Base-by-base conservation (phyloP, 176 grass and related monocot species). In the Miscanthus lutarioriparius region DNA sequence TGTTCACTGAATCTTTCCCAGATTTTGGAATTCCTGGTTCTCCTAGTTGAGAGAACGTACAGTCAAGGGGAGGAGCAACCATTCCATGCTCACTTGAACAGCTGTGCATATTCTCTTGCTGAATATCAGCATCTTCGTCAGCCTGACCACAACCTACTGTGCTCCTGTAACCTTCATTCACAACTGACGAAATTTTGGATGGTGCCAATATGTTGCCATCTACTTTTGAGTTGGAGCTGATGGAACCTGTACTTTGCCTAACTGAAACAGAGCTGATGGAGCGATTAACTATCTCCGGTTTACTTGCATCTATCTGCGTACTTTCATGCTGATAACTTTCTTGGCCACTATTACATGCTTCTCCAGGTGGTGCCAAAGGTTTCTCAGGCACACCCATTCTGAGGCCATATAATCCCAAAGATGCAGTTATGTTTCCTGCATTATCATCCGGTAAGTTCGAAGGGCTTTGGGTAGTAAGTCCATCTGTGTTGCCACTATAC, bases 301-400 rank as follows among this genome's bases (percentile, higher is more conserved):
- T 38, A 28, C 58, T 19, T 64, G 58, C 16, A 64, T 44, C 26
- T 33, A 20, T 32, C 15, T 33, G 44, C 72, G 5, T 51, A 33
- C 45, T 51, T 33, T 51, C 45, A 75, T 51, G 44, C 8, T 20
- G 72, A 33, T 64, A 17, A 30, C 32, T 33, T 75, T 38, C 79
- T 69, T 81, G 78, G 25, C 38, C 37, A 76, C 2, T 25, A 53
- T n/a, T 45, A 82, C 63, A 62, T 70, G 79, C 82, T 77, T 82
- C 64, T 82, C 72, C 61, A 77, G 63, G 72, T 58, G 32, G 14
- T 76, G 53, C 16, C 33, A 45, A 36, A 48, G 48, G 80, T 77
- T 62, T 23, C 76, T 70, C 64, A 49, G 79, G 64, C 27, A 38
- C 49, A 23, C 12, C 63, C 64, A 48, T 70, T 20, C 48, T 61